Conservation (phyloP, 129 eudicot genomes). For the Chrysanthemum seticuspe region DNA sequence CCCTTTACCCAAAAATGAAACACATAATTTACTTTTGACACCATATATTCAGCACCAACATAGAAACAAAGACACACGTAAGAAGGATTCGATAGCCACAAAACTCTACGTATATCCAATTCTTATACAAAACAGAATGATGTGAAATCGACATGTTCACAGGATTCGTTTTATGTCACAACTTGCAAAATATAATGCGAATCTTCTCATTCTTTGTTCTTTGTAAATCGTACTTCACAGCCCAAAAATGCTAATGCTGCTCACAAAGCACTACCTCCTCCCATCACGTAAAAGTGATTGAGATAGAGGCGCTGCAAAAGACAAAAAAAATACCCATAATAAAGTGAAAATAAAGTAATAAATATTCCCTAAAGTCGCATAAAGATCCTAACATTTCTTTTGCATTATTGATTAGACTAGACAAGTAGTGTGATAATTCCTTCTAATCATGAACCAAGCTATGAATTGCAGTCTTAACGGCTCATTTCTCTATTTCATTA, state of each 20-base stretch:
- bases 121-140: constrained; percentile 17
- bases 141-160: constrained; percentile 3
- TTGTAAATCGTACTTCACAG: background rate
- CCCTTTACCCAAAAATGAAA: too few relatives aligned
- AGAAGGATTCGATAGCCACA: constrained; percentile 1
- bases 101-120: constrained; percentile 13
- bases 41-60: background rate
- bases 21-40: background rate
- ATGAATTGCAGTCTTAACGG: background rate
- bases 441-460: background rate
- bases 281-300: constrained; percentile 29
- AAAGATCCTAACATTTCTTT: background rate
- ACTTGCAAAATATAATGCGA: background rate
- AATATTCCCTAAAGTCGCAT: background rate
- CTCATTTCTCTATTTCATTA: background rate
- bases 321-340: background rate
- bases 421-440: background rate
- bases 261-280: constrained; percentile 20
- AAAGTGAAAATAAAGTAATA: background rate
- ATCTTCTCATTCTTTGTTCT: constrained; percentile 7
- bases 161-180: constrained; percentile 20
- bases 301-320: constrained; percentile 31
- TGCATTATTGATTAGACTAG: background rate
- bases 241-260: background rate
- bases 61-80: constrained; percentile 8